These are phyloP conservation scores for Hypoxylon fuscum DNA, from an alignment of 495 filamentous ascomycete species.

Conservation along the genomic window DNA sequence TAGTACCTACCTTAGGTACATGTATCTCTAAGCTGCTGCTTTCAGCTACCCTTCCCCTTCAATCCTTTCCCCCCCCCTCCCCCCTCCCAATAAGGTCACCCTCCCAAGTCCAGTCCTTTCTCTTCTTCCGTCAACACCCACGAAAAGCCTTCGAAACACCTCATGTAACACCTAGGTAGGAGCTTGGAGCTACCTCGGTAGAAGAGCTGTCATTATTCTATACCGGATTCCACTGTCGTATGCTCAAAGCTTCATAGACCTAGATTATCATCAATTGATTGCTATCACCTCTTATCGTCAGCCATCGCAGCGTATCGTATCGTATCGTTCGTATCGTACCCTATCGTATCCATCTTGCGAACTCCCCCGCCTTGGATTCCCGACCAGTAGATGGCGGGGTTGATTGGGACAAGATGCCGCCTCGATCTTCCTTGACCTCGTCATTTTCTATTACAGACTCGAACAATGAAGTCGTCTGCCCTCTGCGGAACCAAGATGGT, in stretches of 20 bases:
- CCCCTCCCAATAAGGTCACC: slow-evolving; percentile 49
- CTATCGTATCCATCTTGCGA: no score
- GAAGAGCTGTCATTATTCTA: slow-evolving; percentile 26
- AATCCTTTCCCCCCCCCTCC: slow-evolving; percentile 9
- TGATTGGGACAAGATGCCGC: slow-evolving; percentile 72
- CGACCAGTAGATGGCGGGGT: slow-evolving; percentile 63
- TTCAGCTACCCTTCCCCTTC: slow-evolving; percentile 34
- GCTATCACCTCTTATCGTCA: slow-evolving; percentile 48
- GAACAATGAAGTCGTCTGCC: slow-evolving; percentile 96
- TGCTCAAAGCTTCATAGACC: slow-evolving; percentile 36
- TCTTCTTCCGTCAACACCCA: slow-evolving; percentile 37
- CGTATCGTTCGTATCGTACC: slow-evolving; percentile 33
- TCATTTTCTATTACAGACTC: slow-evolving; percentile 92
- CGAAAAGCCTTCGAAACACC: slow-evolving; percentile 55
- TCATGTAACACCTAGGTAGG: slow-evolving; percentile 54
- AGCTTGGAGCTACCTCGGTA: slow-evolving; percentile 44
- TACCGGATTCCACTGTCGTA: slow-evolving; percentile 27
- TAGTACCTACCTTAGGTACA: slow-evolving; percentile 12
- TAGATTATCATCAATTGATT: slow-evolving; percentile 48
- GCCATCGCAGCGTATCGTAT: slow-evolving; percentile 18
- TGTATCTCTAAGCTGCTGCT: slow-evolving; percentile 31
- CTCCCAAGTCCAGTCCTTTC: slow-evolving; percentile 38
- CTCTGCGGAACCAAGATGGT: slow-evolving; percentile 93
- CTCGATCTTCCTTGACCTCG: slow-evolving; percentile 83
- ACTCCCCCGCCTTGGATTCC: slow-evolving; percentile 46